A percentile compares a stretch with the other conserved stretches of the same genome.
phyloP scores from a whole-genome alignment of 2,329 filamentous ascomycete genomes.

The Capronia epimyces region DNA sequence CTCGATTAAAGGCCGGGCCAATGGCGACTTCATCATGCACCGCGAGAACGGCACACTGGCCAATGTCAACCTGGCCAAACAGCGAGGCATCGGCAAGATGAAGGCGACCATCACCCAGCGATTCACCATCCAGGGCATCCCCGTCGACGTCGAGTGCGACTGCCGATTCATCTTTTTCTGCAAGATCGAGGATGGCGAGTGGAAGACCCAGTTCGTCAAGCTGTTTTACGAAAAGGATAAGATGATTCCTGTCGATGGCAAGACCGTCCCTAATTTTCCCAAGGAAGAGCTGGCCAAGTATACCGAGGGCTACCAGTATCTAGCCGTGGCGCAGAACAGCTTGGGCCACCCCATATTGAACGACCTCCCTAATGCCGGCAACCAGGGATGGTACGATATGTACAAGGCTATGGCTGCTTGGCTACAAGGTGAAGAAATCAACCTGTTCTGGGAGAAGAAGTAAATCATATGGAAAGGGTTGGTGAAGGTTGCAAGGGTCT shows the following conservation, averaged over 20 bases:
- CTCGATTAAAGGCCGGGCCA: slow-evolving; percentile 47
- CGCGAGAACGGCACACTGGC: slow-evolving; percentile 49
- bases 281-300: slow-evolving; percentile 37
- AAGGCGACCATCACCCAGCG: slow-evolving; percentile 52
- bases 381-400: slow-evolving; percentile 38
- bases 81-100: slow-evolving; percentile 49
- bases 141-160: slow-evolving; percentile 50
- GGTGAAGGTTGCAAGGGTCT: background rate
- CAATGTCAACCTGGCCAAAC: slow-evolving; percentile 39
- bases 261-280: slow-evolving; percentile 37
- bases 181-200: slow-evolving; percentile 36
- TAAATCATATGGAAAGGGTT: background rate
- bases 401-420: slow-evolving; percentile 43
- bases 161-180: slow-evolving; percentile 47
- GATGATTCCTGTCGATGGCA: slow-evolving; percentile 44
- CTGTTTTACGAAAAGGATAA: slow-evolving; percentile 53
- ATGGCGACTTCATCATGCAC: slow-evolving; percentile 55
- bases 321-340: slow-evolving; percentile 45
- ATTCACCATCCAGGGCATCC: slow-evolving; percentile 36
- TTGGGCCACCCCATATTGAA: slow-evolving; percentile 42
- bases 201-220: slow-evolving; percentile 43
- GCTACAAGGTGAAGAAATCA: slow-evolving; percentile 34
- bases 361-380: slow-evolving; percentile 39
- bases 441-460: slow-evolving; percentile 22
- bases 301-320: slow-evolving; percentile 45